These are phyloP conservation scores for Calocybe indica DNA, from an alignment of 768 basidiomycete species.

Conservation along the genomic window DNA sequence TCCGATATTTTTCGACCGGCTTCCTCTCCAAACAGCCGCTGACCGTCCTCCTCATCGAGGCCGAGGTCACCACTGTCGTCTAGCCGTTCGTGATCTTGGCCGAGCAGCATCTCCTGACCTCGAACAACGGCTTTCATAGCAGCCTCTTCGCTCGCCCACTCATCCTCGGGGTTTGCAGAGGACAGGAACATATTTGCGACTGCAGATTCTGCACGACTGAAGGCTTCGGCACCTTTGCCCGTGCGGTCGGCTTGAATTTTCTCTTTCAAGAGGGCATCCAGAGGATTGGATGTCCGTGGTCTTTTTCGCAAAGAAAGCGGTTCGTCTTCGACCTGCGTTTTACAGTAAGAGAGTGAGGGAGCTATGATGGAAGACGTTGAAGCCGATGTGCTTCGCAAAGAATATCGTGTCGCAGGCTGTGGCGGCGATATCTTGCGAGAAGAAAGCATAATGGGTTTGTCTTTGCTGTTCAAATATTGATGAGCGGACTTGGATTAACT, in stretches of 20 bases:
- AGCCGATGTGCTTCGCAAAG: no score
- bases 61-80: constrained; percentile 16
- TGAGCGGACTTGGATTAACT: no score
- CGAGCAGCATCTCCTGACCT: constrained; percentile 12
- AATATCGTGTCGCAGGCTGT: no score
- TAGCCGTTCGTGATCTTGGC: constrained; percentile 10
- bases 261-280: constrained; percentile 50
- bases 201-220: constrained; percentile 40
- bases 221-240: constrained; percentile 34
- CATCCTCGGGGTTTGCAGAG: constrained; percentile 18
- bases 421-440: no score
- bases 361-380: no score
- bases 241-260: constrained; percentile 33
- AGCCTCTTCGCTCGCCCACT: constrained; percentile 27
- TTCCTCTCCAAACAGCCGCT: constrained; percentile 32
- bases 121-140: constrained; percentile 31
- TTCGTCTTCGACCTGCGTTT: no score
- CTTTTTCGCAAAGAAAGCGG: not conserved
- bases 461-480: no score
- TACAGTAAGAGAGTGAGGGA: no score
- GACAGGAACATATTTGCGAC: constrained; percentile 19
- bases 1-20: constrained; percentile 36
- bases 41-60: constrained; percentile 25
- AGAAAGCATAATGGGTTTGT: no score
- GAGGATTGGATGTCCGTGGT: constrained; percentile 34